Percentiles rank a stretch among this genome's conserved stretches.
These are phyloP conservation scores for Globisporangium nunn DNA, from an alignment of 352 stramenopile genomes.

Conservation along the genomic window DNA sequence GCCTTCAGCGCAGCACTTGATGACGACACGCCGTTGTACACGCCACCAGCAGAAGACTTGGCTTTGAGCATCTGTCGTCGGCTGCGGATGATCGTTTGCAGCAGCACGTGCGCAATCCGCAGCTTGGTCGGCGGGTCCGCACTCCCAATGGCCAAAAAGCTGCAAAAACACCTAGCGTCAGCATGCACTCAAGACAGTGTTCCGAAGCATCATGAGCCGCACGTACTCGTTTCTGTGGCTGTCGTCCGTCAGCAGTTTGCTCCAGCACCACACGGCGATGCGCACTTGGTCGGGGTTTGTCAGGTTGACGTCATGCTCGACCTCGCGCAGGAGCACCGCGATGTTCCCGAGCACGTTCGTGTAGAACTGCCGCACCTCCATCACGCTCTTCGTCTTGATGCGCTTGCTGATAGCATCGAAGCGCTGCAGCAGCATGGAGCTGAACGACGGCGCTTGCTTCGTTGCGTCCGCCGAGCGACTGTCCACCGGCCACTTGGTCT, in stretches of 20 bases:
- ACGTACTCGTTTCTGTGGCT: constrained; percentile 32
- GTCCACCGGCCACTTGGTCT: constrained; percentile 43
- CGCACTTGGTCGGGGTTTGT: constrained; percentile 62
- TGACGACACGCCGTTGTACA: constrained; percentile 7
- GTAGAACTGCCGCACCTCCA: constrained; percentile 59
- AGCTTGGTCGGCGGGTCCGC: constrained; percentile 19
- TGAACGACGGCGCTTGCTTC: constrained; percentile 21
- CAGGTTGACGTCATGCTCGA: constrained; percentile 55
- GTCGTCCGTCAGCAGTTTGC: constrained; percentile 44
- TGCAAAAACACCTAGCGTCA: constrained; percentile 7
- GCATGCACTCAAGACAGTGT: no score
- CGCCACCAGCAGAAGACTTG: constrained; percentile 16
- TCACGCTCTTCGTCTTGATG: constrained; percentile 49
- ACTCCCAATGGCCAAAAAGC: constrained; percentile 29
- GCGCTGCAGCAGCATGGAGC: constrained; percentile 39
- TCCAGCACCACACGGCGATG: constrained; percentile 68
- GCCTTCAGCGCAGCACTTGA: neutral
- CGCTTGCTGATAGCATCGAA: constrained; percentile 60
- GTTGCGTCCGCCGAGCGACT: neutral
- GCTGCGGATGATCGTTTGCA: constrained; percentile 66
- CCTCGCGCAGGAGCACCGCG: constrained; percentile 27
- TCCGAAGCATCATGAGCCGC: neutral
- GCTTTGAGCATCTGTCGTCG: constrained; percentile 71
- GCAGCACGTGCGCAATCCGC: constrained; percentile 34
- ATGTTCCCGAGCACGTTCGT: constrained; percentile 41